Evolutionary conservation across 495 filamentous ascomycete genomes (phyloP).

Genomic region (Lentithecium fluviatile): DNA sequence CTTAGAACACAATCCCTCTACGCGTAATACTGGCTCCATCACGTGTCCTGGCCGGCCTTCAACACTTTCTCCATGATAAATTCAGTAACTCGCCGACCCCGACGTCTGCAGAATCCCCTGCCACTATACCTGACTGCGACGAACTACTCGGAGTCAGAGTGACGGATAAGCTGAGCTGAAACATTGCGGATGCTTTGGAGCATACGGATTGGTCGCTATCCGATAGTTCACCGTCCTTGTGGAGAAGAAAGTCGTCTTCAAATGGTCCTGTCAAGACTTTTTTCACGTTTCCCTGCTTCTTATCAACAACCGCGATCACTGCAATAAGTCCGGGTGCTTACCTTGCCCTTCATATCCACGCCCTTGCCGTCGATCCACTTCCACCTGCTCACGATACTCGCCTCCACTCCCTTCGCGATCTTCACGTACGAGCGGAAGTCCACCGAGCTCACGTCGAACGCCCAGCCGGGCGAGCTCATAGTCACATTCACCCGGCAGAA

Average conservation of each 20-base stretch:
- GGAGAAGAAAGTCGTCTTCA: slow-evolving; percentile 19
- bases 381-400: slow-evolving; percentile 26
- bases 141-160: slow-evolving; percentile 6
- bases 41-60: neutral
- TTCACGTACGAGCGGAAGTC: slow-evolving; percentile 21
- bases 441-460: slow-evolving; percentile 22
- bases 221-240: slow-evolving; percentile 25
- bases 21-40: neutral
- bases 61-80: slow-evolving; percentile 28
- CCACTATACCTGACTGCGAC: slow-evolving; percentile 5
- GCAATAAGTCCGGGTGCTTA: neutral
- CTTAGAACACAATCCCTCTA: neutral
- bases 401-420: slow-evolving; percentile 14
- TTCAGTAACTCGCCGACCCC: slow-evolving; percentile 21
- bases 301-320: neutral
- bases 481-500: slow-evolving; percentile 23
- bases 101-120: slow-evolving; percentile 13
- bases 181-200: slow-evolving; percentile 16
- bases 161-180: slow-evolving; percentile 24
- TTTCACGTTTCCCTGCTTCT: slow-evolving; percentile 16
- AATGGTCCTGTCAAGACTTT: slow-evolving; percentile 18
- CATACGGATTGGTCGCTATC: slow-evolving; percentile 10
- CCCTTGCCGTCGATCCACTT: slow-evolving; percentile 28
- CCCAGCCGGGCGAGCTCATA: slow-evolving; percentile 16
- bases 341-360: slow-evolving; percentile 25